These are phyloP conservation scores for Metahyphopichia silvanorum DNA, from an alignment of 805 yeast species.

Conservation along the genomic window DNA sequence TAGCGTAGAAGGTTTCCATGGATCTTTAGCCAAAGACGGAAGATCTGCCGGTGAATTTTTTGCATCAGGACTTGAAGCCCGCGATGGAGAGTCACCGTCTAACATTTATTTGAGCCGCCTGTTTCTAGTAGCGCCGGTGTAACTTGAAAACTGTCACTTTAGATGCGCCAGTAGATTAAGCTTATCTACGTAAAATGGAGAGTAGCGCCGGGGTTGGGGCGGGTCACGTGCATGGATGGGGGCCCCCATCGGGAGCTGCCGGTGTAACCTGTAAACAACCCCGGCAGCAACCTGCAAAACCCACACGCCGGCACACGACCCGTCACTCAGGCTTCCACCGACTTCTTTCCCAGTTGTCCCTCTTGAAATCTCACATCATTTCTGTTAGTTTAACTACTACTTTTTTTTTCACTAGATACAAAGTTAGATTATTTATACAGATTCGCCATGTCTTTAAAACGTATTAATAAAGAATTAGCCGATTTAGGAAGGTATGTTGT, in stretches of 20 bases:
- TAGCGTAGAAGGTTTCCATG: too few species aligned
- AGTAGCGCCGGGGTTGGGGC: too few species aligned
- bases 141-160: too few species aligned
- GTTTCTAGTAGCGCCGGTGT: too few species aligned
- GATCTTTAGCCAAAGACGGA: too few species aligned
- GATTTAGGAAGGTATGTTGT: conserved; percentile 86
- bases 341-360: not conserved
- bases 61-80: too few species aligned
- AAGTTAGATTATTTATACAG: too few species aligned
- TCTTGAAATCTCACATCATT: not conserved
- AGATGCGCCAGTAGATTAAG: too few species aligned
- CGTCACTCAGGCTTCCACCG: not conserved
- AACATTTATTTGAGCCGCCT: too few species aligned
- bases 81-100: too few species aligned
- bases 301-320: not conserved
- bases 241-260: not conserved
- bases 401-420: conserved; percentile 1
- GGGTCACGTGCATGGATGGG: not conserved
- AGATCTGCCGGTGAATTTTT: too few species aligned
- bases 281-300: not conserved
- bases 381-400: not conserved
- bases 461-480: conserved; percentile 92
- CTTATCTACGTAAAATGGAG: too few species aligned
- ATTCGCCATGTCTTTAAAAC: conserved; percentile 87
- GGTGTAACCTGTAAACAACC: not conserved